A percentile compares a stretch with the other conserved stretches of the same genome.
phyloP scores from a whole-genome alignment of 306 rosid species.

The Pachyrhizus erosus region DNA sequence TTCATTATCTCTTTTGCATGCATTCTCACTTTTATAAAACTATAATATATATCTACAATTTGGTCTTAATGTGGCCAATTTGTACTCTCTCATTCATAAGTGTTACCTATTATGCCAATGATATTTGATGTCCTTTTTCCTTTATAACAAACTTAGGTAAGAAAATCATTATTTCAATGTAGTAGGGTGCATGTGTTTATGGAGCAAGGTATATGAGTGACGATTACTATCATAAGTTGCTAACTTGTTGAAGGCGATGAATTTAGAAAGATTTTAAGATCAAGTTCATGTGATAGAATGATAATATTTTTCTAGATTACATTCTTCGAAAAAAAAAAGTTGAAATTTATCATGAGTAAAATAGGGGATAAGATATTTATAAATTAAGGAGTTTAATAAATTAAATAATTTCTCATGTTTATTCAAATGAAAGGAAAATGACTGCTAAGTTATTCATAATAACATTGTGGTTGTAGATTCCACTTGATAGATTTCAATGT shows the following conservation, averaged over 20 bases:
- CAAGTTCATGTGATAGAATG: neutral
- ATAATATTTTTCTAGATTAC: neutral
- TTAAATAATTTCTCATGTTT: too few species aligned
- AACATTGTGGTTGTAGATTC: neutral
- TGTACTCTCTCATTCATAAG: neutral
- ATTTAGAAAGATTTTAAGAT: neutral
- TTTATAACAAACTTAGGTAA: slow-evolving; percentile 31
- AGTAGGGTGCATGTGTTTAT: slow-evolving; percentile 18
- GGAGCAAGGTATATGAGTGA: neutral
- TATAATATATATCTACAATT: neutral
- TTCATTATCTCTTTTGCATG: neutral
- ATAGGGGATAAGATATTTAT: neutral
- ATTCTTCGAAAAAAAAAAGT: neutral
- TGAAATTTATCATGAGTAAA: neutral
- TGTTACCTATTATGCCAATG: slow-evolving; percentile 37
- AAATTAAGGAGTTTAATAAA: neutral
- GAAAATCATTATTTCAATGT: slow-evolving; percentile 19
- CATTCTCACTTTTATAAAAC: neutral
- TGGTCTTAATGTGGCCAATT: slow-evolving; percentile 14
- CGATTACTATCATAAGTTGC: neutral
- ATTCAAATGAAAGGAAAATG: neutral
- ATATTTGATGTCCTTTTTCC: slow-evolving; percentile 35
- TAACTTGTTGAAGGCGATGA: slow-evolving; percentile 9
- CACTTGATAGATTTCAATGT: too few species aligned
- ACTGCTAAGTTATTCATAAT: neutral